phyloP scores from a whole-genome alignment of 1,284 basidiomycete genomes.

The Paramarasmius palmivorus region DNA sequence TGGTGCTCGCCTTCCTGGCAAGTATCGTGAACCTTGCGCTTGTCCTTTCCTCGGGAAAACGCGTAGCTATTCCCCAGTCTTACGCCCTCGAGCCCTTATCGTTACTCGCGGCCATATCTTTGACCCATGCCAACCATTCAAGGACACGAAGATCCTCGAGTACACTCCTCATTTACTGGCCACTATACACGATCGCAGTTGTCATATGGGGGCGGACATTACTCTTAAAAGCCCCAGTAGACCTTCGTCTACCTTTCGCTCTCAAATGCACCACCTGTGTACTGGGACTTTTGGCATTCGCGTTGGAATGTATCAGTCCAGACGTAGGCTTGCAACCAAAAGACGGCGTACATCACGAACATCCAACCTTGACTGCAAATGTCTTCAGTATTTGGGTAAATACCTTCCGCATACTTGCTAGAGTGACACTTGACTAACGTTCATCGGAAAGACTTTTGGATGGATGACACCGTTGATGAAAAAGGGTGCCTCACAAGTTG shows the following conservation, averaged over 20 bases:
- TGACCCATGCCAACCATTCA: conserved; percentile 74
- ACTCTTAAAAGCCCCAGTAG: conserved; percentile 28
- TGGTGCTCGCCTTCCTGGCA: conserved; percentile 39
- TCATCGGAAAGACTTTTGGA: conserved; percentile 50
- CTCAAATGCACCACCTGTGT: conserved; percentile 49
- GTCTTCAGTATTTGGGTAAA: conserved; percentile 72
- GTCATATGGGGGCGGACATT: conserved; percentile 68
- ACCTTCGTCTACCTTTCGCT: conserved; percentile 36
- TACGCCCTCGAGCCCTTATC: conserved; percentile 62
- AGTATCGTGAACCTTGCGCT: conserved; percentile 43
- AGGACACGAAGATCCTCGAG: conserved; percentile 79
- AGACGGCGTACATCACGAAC: conserved; percentile 54
- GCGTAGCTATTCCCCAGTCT: conserved; percentile 53
- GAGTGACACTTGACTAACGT: background rate
- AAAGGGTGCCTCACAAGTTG: conserved; percentile 60
- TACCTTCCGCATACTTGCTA: conserved; percentile 3
- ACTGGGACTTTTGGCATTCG: conserved; percentile 60
- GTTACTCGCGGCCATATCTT: conserved; percentile 41
- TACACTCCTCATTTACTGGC: conserved; percentile 83
- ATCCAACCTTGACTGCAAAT: conserved; percentile 80
- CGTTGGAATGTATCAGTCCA: conserved; percentile 73
- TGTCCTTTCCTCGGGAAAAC: conserved; percentile 32
- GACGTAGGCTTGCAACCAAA: conserved; percentile 47
- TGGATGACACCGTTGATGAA: conserved; percentile 83
- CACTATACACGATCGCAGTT: conserved; percentile 58